A percentile compares a stretch with the other conserved stretches of the same genome.
phyloP scores from a whole-genome alignment of 1,284 basidiomycete genomes.

The Ceratobasidium sp. region DNA sequence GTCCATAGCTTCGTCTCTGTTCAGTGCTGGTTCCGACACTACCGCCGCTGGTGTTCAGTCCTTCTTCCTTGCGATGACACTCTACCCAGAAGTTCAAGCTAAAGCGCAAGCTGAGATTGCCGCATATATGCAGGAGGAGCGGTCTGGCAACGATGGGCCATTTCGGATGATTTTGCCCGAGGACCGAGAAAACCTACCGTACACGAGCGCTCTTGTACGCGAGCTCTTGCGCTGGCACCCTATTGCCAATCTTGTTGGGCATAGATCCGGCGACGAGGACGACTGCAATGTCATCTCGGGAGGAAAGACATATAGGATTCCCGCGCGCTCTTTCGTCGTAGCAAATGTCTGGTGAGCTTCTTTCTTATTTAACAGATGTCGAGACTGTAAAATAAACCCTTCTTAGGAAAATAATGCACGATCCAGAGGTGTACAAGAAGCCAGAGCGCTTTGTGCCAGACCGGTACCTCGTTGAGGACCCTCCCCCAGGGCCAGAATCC shows the following conservation, averaged over 20 bases:
- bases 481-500: not conserved
- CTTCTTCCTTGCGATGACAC: constrained; percentile 21
- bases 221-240: constrained; percentile 28
- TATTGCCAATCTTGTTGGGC: not conserved
- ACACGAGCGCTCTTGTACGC: constrained; percentile 15
- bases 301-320: constrained; percentile 18
- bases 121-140: not conserved
- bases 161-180: not conserved
- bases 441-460: constrained; percentile 3
- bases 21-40: constrained; percentile 51
- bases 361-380: too few relatives aligned
- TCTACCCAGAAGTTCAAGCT: constrained; percentile 13
- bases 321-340: not conserved
- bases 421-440: constrained; percentile 5
- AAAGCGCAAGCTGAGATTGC: constrained; percentile 12
- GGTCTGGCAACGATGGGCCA: too few relatives aligned
- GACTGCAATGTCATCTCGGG: constrained; percentile 9
- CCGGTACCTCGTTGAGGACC: not conserved
- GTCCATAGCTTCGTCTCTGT: constrained; percentile 48
- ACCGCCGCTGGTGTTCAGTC: constrained; percentile 21
- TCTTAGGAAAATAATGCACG: constrained; percentile 5
- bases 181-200: not conserved
- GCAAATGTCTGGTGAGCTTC: too few relatives aligned
- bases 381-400: too few relatives aligned
- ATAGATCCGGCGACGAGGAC: not conserved